Base-by-base conservation (phyloP, 306 rosid species). In the Dryas drummondii region DNA sequence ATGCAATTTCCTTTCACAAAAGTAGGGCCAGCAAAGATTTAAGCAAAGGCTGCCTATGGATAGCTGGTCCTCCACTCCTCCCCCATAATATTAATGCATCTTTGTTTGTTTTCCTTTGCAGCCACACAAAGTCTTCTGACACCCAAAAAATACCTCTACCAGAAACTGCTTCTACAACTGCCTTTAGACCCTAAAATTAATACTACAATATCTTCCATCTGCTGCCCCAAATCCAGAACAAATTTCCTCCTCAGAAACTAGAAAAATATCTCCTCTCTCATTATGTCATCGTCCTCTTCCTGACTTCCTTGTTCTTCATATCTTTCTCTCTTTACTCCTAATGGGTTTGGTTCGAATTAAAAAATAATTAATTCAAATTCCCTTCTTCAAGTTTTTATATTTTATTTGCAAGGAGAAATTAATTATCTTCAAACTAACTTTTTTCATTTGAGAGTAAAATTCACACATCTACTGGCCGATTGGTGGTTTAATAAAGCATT, bases 61-160 rank as follows among this genome's bases (percentile, higher is more conserved):
- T 49, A 41, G 60, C 71, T 84, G 86, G 87, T 80, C 89, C 87
- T 80, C 50, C 51, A 47, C 0, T 80, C 89, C 87, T 80, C 50
- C 51, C 51, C 0, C 47, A 65, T 8, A n/a, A 65, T 59, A 79
- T 80, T 66, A 82, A 69, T 80, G 81, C 61, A 11, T 22, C 53
- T n/a, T 72, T 78, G 66, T 60, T 47, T 72, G 51, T 79, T 71
- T 82, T 76, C 55, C 0, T 52, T 86, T 50, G 65, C 75, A 84
- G 71, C 92, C 92, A 79, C 89, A 62, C 40, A 82, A 72, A 74
- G 9, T 5, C 5, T 48, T 66, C 70, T 80, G 76, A 81, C 84
- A 82, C 51, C 71, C 76, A 62, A 78, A 32, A 32, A 32, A 32
- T 32, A 67, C 63, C 76, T 54, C 50, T 6, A 47, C 70, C 72